Evolutionary conservation across 495 filamentous ascomycete genomes (phyloP).

Genomic region (Aspergillus steynii): DNA sequence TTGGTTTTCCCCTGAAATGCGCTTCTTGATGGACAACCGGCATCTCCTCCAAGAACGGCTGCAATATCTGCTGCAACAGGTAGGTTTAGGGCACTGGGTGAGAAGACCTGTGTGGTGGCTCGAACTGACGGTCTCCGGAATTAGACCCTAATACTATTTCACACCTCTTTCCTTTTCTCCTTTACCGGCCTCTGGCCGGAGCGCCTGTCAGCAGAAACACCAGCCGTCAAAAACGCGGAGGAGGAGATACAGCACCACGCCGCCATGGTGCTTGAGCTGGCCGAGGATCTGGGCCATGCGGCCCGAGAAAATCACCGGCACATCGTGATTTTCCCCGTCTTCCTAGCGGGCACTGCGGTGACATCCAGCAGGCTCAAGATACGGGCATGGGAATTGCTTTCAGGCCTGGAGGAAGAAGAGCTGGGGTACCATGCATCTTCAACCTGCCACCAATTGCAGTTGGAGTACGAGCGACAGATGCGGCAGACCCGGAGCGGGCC

Average conservation of each 20-base stretch:
- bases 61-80: slow-evolving; percentile 48
- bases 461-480: slow-evolving; percentile 51
- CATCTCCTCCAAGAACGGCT: slow-evolving; percentile 40
- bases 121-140: background rate
- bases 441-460: slow-evolving; percentile 49
- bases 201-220: slow-evolving; percentile 30
- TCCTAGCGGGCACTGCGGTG: slow-evolving; percentile 54
- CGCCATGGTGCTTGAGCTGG: slow-evolving; percentile 46
- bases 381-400: slow-evolving; percentile 51
- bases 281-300: slow-evolving; percentile 30
- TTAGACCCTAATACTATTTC: slow-evolving; percentile 49
- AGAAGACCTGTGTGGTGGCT: background rate
- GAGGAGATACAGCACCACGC: slow-evolving; percentile 45
- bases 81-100: slow-evolving; percentile 24
- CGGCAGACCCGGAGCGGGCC: slow-evolving; percentile 32
- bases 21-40: slow-evolving; percentile 37
- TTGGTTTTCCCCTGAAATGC: slow-evolving; percentile 43
- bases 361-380: slow-evolving; percentile 44
- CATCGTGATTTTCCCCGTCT: slow-evolving; percentile 57
- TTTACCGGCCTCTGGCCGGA: slow-evolving; percentile 51
- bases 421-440: slow-evolving; percentile 51
- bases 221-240: slow-evolving; percentile 21
- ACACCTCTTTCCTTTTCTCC: slow-evolving; percentile 51
- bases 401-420: slow-evolving; percentile 49
- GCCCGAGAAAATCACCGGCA: slow-evolving; percentile 38